phyloP scores from a whole-genome alignment of 1,284 basidiomycete genomes.

The Cryptococcus hybrid region DNA sequence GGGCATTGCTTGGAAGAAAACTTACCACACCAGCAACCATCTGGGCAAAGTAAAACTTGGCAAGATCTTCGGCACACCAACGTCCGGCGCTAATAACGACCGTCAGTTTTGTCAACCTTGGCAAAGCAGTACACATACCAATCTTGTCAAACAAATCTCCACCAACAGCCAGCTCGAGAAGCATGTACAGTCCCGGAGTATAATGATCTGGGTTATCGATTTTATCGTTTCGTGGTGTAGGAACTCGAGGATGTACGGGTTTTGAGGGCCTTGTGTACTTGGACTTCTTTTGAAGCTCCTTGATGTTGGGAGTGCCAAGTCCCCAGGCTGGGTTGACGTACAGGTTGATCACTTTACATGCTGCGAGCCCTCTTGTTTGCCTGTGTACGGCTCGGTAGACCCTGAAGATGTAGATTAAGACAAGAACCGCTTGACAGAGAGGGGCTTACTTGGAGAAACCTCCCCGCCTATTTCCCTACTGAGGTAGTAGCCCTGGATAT shows the following conservation, averaged over 20 bases:
- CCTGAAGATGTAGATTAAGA: conserved; percentile 51
- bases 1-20: not conserved
- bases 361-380: conserved; percentile 61
- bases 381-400: conserved; percentile 78
- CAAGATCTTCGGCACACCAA: conserved; percentile 83
- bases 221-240: conserved; percentile 67
- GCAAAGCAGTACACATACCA: conserved; percentile 55
- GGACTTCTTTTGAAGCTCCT: conserved; percentile 89
- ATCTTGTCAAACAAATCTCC: conserved; percentile 99
- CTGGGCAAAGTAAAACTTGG: conserved; percentile 89
- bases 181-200: conserved; percentile 82
- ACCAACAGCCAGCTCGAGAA: conserved; percentile 87
- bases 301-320: conserved; percentile 55
- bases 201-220: conserved; percentile 54
- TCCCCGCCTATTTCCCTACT: no score
- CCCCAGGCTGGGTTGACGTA: conserved; percentile 32
- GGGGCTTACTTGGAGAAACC: no score
- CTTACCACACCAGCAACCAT: conserved; percentile 68
- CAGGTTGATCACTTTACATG: conserved; percentile 77
- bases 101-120: not conserved
- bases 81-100: conserved; percentile 65
- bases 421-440: no score
- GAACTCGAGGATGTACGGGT: conserved; percentile 81
- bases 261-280: conserved; percentile 81
- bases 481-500: no score